Conservation (phyloP, 371 early-diverging fungal genomes). For the Zychaea mexicana region DNA sequence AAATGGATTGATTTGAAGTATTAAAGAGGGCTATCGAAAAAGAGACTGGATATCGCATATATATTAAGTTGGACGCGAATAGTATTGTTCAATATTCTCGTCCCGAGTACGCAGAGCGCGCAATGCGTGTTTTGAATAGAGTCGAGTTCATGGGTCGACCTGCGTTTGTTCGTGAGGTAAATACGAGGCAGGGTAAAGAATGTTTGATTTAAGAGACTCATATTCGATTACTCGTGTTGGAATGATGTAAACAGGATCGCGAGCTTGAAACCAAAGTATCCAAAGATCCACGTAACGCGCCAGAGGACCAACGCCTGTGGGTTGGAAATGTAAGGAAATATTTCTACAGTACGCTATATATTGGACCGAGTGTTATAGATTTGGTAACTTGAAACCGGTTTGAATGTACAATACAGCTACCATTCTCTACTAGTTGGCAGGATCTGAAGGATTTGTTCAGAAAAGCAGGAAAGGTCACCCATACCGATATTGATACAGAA, state of each 20-base stretch:
- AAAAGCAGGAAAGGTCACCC: conserved; percentile 61
- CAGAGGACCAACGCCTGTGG: conserved; percentile 64
- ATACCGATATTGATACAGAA: conserved; percentile 71
- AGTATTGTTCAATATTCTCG: conserved; percentile 82
- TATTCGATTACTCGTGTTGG: too few species aligned
- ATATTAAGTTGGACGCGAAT: neutral
- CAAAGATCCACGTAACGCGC: conserved; percentile 49
- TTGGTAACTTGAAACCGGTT: too few species aligned
- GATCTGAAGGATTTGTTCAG: conserved; percentile 79
- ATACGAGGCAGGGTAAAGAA: neutral
- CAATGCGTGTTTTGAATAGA: conserved; percentile 76
- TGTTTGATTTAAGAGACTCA: too few species aligned
- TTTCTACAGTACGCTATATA: too few species aligned
- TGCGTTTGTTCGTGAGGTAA: conserved; percentile 75
- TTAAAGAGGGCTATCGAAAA: too few species aligned
- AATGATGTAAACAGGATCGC: conserved; percentile 47
- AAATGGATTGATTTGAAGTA: neutral
- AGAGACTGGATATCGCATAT: too few species aligned
- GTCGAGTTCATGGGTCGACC: conserved; percentile 76
- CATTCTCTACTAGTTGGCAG: conserved; percentile 76
- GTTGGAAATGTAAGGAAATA: conserved; percentile 67
- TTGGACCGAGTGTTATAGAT: too few species aligned
- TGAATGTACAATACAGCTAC: too few species aligned
- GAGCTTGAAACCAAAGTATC: conserved; percentile 52
- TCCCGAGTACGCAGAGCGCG: conserved; percentile 79